Conservation (phyloP, 352 stramenopile genomes). For the Nothophytophthora sp. region DNA sequence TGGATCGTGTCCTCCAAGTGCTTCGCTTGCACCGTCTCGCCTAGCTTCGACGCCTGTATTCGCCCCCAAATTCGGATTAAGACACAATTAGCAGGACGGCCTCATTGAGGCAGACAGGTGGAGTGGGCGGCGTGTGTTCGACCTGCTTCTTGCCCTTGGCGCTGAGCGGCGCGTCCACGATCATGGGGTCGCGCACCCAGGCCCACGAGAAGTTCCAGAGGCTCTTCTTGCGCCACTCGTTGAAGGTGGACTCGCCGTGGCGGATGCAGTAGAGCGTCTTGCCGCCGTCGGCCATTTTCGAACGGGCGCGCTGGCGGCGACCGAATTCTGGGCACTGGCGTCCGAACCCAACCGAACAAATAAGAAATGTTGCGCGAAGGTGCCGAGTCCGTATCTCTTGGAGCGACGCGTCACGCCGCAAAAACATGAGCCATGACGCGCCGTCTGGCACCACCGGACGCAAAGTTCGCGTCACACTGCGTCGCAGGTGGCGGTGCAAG, state of each 20-base stretch:
- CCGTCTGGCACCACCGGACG: no score
- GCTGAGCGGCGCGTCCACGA: constrained; percentile 79
- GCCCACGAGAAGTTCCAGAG: constrained; percentile 86
- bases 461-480: no score
- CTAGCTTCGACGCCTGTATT: constrained; percentile 42
- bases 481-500: no score
- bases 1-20: constrained; percentile 66
- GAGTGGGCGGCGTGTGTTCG: no score
- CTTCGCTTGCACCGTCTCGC: constrained; percentile 33
- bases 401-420: not conserved
- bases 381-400: no score
- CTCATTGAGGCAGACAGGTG: not conserved
- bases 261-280: constrained; percentile 89
- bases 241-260: constrained; percentile 88
- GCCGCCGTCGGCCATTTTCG: constrained; percentile 10
- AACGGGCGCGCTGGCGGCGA: not conserved
- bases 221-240: constrained; percentile 83
- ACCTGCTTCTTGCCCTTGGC: constrained; percentile 74
- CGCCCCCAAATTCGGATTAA: not conserved
- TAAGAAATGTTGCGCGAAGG: not conserved
- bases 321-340: not conserved
- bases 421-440: not conserved
- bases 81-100: not conserved
- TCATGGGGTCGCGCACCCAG: constrained; percentile 84
- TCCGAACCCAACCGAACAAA: no score